Conservation (phyloP, 306 rosid genomes). For the Fagus sylvatica region DNA sequence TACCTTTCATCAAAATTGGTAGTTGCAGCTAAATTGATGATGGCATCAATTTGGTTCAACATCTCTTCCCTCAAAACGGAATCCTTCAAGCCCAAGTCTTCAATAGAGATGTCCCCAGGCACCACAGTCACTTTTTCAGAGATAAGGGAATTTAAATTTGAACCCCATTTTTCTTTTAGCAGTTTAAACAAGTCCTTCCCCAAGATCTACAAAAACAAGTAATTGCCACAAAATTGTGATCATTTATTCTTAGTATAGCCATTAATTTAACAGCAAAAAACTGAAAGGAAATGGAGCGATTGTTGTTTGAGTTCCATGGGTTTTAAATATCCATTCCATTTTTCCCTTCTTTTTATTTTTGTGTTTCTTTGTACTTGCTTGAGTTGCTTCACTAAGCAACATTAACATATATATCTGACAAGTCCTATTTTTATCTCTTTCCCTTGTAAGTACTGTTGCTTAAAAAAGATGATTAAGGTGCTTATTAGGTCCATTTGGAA, state of each 20-base stretch:
- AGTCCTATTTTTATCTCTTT: neutral
- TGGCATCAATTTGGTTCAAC: slow-evolving; percentile 43
- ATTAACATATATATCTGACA: neutral
- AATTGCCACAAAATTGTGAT: neutral
- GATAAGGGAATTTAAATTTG: slow-evolving; percentile 35
- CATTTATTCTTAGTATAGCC: neutral
- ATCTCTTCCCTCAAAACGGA: slow-evolving; percentile 46
- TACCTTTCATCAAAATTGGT: slow-evolving; percentile 85
- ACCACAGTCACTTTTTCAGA: slow-evolving; percentile 57
- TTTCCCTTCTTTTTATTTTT: neutral
- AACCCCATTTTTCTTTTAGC: slow-evolving; percentile 58
- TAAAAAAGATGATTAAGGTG: neutral
- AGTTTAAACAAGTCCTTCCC: slow-evolving; percentile 64
- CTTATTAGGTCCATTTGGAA: neutral
- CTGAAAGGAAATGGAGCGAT: neutral
- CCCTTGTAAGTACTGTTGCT: neutral
- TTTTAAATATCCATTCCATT: neutral
- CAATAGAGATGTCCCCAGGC: slow-evolving; percentile 56
- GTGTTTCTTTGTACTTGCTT: neutral
- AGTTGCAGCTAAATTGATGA: slow-evolving; percentile 74
- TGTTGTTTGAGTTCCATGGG: neutral
- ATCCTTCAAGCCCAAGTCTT: slow-evolving; percentile 57
- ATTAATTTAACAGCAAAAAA: neutral
- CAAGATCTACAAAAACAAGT: slow-evolving; percentile 40
- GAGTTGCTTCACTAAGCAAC: neutral